phyloP scores from a whole-genome alignment of 306 rosid genomes.

The Pachyrhizus erosus region DNA sequence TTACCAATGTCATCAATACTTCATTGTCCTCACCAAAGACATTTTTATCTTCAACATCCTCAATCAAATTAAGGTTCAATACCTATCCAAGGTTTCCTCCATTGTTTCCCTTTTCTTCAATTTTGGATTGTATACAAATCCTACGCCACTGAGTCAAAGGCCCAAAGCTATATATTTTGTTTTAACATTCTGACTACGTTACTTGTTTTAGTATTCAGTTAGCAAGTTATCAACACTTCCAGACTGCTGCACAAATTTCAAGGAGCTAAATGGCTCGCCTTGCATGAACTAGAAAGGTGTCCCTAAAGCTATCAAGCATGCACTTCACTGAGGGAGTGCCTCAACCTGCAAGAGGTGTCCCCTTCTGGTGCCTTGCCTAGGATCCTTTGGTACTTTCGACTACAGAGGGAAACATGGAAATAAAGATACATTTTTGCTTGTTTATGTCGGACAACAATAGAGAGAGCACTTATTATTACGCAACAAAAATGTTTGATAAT shows the following conservation, averaged over 20 bases:
- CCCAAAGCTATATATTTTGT: background rate
- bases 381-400: too few relatives aligned
- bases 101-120: background rate
- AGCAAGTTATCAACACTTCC: background rate
- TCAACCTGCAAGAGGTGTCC: background rate
- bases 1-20: background rate
- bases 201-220: background rate
- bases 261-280: slow-evolving; percentile 4
- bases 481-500: background rate
- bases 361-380: slow-evolving; percentile 16
- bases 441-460: slow-evolving; percentile 8
- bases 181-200: background rate
- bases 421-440: background rate
- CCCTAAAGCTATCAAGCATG: background rate
- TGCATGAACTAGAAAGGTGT: background rate
- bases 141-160: background rate
- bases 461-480: background rate
- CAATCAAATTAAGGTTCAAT: background rate
- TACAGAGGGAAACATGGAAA: slow-evolving; percentile 7
- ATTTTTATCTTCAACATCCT: background rate
- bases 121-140: background rate
- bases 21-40: background rate
- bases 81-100: background rate
- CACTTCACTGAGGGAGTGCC: background rate
- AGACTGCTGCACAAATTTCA: background rate